A percentile compares a stretch with the other conserved stretches of the same genome.
Evolutionary conservation across 2,329 filamentous ascomycete genomes (phyloP).

Genomic region (Penicillium digitatum): DNA sequence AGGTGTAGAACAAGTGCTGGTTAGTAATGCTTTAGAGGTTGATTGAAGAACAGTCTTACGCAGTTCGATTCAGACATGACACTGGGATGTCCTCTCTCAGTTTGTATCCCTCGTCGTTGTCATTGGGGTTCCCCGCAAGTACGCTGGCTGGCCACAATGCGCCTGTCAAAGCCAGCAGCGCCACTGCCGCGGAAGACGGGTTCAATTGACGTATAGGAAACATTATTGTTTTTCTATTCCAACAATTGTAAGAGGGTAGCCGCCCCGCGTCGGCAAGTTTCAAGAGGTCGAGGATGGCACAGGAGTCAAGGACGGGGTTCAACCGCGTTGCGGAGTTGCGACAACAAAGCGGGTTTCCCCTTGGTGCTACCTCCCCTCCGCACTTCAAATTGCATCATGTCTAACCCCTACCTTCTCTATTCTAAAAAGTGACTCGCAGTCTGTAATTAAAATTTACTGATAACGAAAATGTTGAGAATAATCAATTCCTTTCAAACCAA

Average conservation of each 20-base stretch:
- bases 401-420: not conserved
- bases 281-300: slow-evolving; percentile 8
- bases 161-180: slow-evolving; percentile 16
- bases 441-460: not conserved
- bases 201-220: slow-evolving; percentile 6
- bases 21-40: slow-evolving; percentile 1
- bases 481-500: slow-evolving; percentile 9
- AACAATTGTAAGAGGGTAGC: not conserved
- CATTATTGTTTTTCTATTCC: slow-evolving; percentile 9
- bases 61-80: slow-evolving; percentile 69
- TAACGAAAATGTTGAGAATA: not conserved
- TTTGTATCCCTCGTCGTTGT: slow-evolving; percentile 32
- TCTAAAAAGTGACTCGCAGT: not conserved
- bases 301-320: slow-evolving; percentile 17
- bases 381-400: not conserved
- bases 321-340: slow-evolving; percentile 12
- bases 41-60: slow-evolving; percentile 50
- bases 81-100: slow-evolving; percentile 64
- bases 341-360: slow-evolving; percentile 4
- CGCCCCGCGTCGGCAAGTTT: slow-evolving; percentile 17
- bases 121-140: slow-evolving; percentile 23
- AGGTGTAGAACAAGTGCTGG: not conserved
- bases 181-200: slow-evolving; percentile 4
- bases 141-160: slow-evolving; percentile 22
- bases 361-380: not conserved